A percentile compares a stretch with the other conserved stretches of the same genome.
These are phyloP conservation scores for Nepenthes alata DNA, from an alignment of 179 eudicot genomes.

Conservation along the genomic window DNA sequence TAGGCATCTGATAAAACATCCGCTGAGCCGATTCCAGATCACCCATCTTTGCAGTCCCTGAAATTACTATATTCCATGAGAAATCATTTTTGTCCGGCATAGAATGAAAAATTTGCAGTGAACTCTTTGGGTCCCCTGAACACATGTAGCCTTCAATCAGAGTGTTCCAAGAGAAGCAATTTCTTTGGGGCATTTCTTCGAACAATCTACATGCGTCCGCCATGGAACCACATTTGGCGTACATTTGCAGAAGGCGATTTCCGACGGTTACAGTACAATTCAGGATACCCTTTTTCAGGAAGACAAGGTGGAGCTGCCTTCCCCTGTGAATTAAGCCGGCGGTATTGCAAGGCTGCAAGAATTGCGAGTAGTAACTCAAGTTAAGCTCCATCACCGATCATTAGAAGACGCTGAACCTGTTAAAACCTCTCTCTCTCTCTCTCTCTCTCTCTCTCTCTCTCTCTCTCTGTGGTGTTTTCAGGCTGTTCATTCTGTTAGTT, in stretches of 20 bases:
- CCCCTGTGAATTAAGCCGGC: slow-evolving; percentile 30
- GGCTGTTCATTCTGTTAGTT: too few species aligned
- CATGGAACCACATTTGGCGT: slow-evolving; percentile 34
- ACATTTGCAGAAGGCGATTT: slow-evolving; percentile 69
- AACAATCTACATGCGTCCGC: slow-evolving; percentile 55
- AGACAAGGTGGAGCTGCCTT: slow-evolving; percentile 49
- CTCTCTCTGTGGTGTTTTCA: neutral
- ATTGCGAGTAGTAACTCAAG: slow-evolving; percentile 31
- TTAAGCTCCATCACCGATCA: slow-evolving; percentile 32
- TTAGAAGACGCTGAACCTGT: neutral
- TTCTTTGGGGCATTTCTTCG: slow-evolving; percentile 69
- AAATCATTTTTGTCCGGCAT: slow-evolving; percentile 58
- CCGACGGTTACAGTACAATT: slow-evolving; percentile 34
- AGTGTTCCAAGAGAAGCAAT: slow-evolving; percentile 70
- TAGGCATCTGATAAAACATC: slow-evolving; percentile 73
- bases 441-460: neutral
- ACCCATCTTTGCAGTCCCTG: slow-evolving; percentile 47
- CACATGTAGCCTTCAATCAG: slow-evolving; percentile 69
- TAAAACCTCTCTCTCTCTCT: neutral
- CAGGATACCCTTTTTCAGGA: slow-evolving; percentile 66
- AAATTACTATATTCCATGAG: slow-evolving; percentile 72
- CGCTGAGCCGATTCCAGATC: slow-evolving; percentile 36
- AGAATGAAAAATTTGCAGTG: slow-evolving; percentile 35
- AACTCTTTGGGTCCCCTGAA: slow-evolving; percentile 21
- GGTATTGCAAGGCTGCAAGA: slow-evolving; percentile 42